Evolutionary conservation across 345 rosid genomes (phyloP).

Genomic region (Aethionema arabicum): DNA sequence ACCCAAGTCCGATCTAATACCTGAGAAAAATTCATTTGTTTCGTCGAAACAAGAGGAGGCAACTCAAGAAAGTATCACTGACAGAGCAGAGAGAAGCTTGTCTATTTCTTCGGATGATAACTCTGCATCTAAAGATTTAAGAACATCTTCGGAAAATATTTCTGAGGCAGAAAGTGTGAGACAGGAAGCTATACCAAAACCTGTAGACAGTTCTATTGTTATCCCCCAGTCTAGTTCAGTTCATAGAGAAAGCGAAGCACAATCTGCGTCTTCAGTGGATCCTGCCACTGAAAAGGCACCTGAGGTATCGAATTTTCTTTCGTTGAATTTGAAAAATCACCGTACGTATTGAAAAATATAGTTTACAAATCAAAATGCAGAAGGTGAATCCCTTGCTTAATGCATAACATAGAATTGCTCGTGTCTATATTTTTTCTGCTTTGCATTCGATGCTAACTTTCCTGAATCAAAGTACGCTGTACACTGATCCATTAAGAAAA

Average conservation of each 20-base stretch:
- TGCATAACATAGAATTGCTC: background rate
- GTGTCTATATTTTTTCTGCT: background rate
- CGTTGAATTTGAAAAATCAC: conserved; percentile 2
- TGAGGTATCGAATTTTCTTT: conserved; percentile 26
- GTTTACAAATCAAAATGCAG: background rate
- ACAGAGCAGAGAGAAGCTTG: conserved; percentile 36
- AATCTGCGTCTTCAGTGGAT: conserved; percentile 26
- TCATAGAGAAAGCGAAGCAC: conserved; percentile 32
- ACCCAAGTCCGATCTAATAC: conserved; percentile 38
- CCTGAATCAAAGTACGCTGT: conserved; percentile 7
- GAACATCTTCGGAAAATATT: conserved; percentile 34
- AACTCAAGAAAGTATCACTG: conserved; percentile 34
- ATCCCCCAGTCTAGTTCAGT: conserved; percentile 30
- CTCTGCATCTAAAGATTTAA: conserved; percentile 36
- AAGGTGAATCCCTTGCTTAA: background rate
- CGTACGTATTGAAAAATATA: background rate
- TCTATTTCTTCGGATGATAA: conserved; percentile 29
- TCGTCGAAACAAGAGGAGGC: conserved; percentile 39
- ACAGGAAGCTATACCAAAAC: conserved; percentile 37
- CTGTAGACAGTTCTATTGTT: conserved; percentile 39
- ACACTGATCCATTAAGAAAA: background rate
- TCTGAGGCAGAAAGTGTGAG: conserved; percentile 35
- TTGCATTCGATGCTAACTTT: background rate
- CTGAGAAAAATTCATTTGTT: conserved; percentile 38
- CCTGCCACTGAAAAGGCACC: conserved; percentile 26